Percentiles rank a stretch among this genome's conserved stretches.
Conservation (phyloP, 345 rosid species). For the Eucalyptus decipiens region DNA sequence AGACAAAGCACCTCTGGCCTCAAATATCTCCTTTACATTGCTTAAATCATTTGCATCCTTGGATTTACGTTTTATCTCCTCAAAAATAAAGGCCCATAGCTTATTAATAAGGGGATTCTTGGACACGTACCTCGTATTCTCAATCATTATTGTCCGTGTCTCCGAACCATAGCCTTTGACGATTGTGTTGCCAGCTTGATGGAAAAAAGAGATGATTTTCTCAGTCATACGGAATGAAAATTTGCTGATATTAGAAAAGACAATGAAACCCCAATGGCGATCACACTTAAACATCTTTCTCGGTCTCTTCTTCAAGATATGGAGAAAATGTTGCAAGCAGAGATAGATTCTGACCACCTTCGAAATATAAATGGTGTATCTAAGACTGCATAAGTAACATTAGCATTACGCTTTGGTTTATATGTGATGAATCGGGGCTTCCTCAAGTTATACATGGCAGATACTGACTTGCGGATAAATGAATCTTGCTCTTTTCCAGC, state of each 20-base stretch:
- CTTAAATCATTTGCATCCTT: not conserved
- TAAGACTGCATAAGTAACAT: not conserved
- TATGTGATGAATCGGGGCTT: not conserved
- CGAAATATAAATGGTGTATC: not conserved
- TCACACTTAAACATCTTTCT: not conserved
- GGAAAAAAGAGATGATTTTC: not conserved
- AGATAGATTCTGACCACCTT: not conserved
- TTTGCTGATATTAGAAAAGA: not conserved
- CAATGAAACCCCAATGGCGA: fast-evolving
- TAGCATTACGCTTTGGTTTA: fast-evolving
- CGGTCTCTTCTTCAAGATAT: not conserved
- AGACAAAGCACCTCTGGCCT: not conserved
- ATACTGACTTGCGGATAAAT: not conserved
- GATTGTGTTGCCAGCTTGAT: not conserved
- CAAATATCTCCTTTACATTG: not conserved
- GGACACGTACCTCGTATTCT: not conserved
- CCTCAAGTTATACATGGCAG: not conserved
- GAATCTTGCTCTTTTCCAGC: fast-evolving
- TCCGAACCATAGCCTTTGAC: fast-evolving
- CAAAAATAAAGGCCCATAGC: not conserved
- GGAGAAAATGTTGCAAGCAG: not conserved
- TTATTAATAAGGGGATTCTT: not conserved
- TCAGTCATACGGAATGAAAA: not conserved
- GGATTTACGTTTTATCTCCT: not conserved
- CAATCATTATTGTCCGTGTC: fast-evolving